Evolutionary conservation across 805 yeast species (phyloP), one percentile per base, ranked within the genome.

Genomic region (Saturnispora dispora): DNA sequence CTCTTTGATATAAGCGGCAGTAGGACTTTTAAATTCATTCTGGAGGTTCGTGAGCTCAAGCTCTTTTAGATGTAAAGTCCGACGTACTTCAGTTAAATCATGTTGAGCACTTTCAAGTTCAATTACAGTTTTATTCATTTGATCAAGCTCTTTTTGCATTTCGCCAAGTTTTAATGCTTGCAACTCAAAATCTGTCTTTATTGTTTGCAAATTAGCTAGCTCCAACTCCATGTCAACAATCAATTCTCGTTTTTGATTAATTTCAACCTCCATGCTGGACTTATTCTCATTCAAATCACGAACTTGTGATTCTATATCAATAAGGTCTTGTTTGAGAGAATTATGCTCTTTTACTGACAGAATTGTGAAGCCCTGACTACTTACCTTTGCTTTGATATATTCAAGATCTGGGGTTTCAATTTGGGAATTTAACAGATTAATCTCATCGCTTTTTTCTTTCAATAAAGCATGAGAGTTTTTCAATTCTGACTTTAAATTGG

Each of bases 331-430:
- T 18, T 48, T 45, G n/a, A 50, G 17, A 9, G 52, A 40, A 25
- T 54, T 52, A 44, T 64, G 62, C 10, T 53, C 63, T 15, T 48
- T 52, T 30, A 49, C 51, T 39, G 63, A 62, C 27, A 69, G 50
- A 42, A 61, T 55, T 13, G 55, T 53, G 15, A 63, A 52, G 3
- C 68, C 65, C 49, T 57, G 63, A 15, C 47, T 46, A 5, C 54
- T 39, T 5, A 74, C 68, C 35, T 64, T 64, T 9, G 58, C 57
- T 20, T 51, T 51, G 33, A 70, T 52, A 50, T 63, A 63, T 8
- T 60, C 67, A 13, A 60, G 55, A 9, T 67, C 58, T 4, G 22
- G 22, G 11, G 48, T 35, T 5, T 40, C 44, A 3, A 40, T 7
- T 40, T 23, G 44, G 15, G 7, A 22, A 10, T 18, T 37, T 2